phyloP scores from a whole-genome alignment of 2,329 filamentous ascomycete genomes.

The Albophoma yamanashiensis region DNA sequence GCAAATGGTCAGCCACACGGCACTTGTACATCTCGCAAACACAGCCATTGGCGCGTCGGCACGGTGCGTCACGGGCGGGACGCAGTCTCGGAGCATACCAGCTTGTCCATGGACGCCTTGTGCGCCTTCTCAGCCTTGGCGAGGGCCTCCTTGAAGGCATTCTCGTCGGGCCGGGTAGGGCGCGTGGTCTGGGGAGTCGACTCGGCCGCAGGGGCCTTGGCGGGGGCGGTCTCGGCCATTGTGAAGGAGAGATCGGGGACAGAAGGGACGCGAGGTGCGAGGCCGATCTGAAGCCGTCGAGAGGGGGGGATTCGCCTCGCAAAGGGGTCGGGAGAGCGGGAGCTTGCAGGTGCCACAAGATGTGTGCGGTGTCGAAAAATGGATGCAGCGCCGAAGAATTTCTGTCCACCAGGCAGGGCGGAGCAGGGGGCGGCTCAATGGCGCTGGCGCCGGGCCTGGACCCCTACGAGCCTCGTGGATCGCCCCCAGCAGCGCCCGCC shows the following conservation, averaged over 20 bases:
- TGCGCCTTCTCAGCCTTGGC: constrained; percentile 81
- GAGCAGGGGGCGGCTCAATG: neutral
- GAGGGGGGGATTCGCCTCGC: neutral
- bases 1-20: neutral
- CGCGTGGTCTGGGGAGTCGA: constrained; percentile 34
- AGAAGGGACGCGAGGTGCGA: constrained; percentile 7
- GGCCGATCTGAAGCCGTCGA: neutral
- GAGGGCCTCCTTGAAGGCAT: constrained; percentile 67
- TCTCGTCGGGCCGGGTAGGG: constrained; percentile 82
- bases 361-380: constrained; percentile 2
- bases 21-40: neutral
- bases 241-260: constrained; percentile 19
- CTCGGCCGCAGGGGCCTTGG: constrained; percentile 31
- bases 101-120: constrained; percentile 57
- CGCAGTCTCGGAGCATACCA: constrained; percentile 20
- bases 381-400: neutral
- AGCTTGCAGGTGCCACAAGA: constrained; percentile 2
- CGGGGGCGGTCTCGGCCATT: constrained; percentile 35
- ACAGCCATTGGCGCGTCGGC: neutral
- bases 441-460: neutral
- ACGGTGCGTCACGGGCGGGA: neutral
- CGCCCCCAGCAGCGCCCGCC: neutral
- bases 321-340: constrained; percentile 1
- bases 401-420: neutral
- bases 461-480: neutral